Evolutionary conservation across 176 grass and related monocot species (phyloP).

Genomic region (Hordeum vulgare): MorexV3_pseudomolecules_assembly NC_058520.1:602427814-602428313

Average conservation of each 20-base stretch:
- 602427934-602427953: neutral
- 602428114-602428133: neutral
- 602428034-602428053: neutral
- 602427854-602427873: neutral
- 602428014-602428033: neutral
- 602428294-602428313: too few species aligned
- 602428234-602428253: constrained; percentile 85
- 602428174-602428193: constrained; percentile 73
- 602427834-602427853: neutral
- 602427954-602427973: neutral
- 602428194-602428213: constrained; percentile 72
- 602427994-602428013: neutral
- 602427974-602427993: neutral
- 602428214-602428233: constrained; percentile 86
- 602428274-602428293: neutral
- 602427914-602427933: too few species aligned
- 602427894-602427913: too few species aligned
- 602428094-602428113: neutral
- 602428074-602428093: neutral
- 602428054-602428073: neutral
- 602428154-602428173: constrained; percentile 96
- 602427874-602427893: too few species aligned
- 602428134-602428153: constrained; percentile 53
- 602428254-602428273: neutral
- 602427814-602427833: too few species aligned